phyloP scores from a whole-genome alignment of 176 grass and related monocot genomes.

The Thinopyrum elongatum region DNA sequence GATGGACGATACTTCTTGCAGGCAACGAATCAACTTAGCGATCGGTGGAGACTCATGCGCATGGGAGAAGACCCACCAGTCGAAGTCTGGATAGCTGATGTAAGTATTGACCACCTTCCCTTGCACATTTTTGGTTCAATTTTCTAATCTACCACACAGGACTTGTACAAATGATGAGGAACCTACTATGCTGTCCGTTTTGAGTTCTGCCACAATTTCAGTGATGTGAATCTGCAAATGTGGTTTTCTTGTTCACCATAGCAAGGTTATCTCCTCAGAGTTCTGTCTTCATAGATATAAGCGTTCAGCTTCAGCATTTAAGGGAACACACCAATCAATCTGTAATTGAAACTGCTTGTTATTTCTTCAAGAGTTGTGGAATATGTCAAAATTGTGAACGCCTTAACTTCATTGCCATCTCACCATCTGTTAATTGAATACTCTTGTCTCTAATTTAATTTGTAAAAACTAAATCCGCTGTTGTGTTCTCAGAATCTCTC shows the following conservation, averaged over 20 bases:
- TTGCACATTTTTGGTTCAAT: neutral
- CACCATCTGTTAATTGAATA: constrained; percentile 6
- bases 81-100: constrained; percentile 83
- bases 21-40: constrained; percentile 67
- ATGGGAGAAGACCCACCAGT: constrained; percentile 91
- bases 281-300: neutral
- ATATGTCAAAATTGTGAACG: neutral
- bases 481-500: constrained; percentile 65
- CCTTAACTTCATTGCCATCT: constrained; percentile 17
- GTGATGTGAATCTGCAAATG: neutral
- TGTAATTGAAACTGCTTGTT: neutral
- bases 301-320: neutral
- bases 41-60: constrained; percentile 86
- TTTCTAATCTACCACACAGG: neutral
- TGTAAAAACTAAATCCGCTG: neutral
- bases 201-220: constrained; percentile 6
- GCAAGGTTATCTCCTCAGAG: neutral
- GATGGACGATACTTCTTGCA: constrained; percentile 98
- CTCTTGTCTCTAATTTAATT: neutral
- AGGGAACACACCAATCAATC: neutral
- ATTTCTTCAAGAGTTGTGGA: neutral
- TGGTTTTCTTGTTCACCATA: constrained; percentile 1
- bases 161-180: neutral
- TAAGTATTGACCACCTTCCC: constrained; percentile 27
- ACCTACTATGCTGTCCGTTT: neutral